phyloP scores from a whole-genome alignment of 306 rosid genomes.

The Quercus gilva region DNA sequence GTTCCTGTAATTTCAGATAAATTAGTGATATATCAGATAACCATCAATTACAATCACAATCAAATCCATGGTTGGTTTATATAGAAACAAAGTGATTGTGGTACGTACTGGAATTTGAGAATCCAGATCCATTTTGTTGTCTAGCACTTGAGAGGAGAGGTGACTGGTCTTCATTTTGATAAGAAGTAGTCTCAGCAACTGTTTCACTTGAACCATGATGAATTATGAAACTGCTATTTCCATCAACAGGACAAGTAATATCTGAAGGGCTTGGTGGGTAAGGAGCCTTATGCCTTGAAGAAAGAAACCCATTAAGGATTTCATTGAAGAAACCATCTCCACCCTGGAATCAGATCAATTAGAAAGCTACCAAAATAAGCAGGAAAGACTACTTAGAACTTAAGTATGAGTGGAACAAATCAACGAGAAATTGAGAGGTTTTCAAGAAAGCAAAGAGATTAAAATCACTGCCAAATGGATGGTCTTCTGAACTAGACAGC shows the following conservation, averaged over 20 bases:
- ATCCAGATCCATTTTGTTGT: slow-evolving; percentile 28
- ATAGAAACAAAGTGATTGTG: slow-evolving; percentile 25
- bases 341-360: slow-evolving; percentile 61
- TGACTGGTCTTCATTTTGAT: slow-evolving; percentile 45
- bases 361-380: slow-evolving; percentile 20
- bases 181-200: slow-evolving; percentile 33
- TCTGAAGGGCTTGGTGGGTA: slow-evolving; percentile 80
- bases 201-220: slow-evolving; percentile 37
- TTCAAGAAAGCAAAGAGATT: background rate
- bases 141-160: slow-evolving; percentile 54
- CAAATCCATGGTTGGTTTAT: slow-evolving; percentile 16
- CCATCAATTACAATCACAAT: slow-evolving; percentile 19
- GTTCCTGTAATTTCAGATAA: slow-evolving; percentile 30
- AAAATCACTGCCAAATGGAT: background rate
- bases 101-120: slow-evolving; percentile 48
- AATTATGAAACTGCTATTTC: slow-evolving; percentile 34
- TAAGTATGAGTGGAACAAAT: background rate
- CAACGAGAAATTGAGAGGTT: background rate
- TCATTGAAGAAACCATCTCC: slow-evolving; percentile 99
- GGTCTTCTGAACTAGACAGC: background rate
- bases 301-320: slow-evolving; percentile 94
- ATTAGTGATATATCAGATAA: slow-evolving; percentile 25
- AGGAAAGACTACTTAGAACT: slow-evolving; percentile 21
- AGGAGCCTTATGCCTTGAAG: slow-evolving; percentile 75
- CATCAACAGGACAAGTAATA: slow-evolving; percentile 39